Conservation (phyloP, 1,284 basidiomycete species). For the Exsudoporus floridanus region DNA sequence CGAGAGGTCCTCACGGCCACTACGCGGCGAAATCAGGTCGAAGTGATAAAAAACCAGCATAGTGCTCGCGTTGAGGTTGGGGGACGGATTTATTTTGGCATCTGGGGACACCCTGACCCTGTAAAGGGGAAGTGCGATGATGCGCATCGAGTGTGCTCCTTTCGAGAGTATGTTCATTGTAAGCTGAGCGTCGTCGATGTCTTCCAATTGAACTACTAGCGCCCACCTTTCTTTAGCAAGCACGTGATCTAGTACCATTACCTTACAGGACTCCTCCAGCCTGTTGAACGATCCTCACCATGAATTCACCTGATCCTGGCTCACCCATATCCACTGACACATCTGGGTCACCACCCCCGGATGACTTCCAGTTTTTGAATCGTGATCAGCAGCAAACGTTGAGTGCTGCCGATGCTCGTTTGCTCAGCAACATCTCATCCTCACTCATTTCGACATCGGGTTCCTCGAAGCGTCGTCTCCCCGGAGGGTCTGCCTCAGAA, state of each 20-base stretch:
- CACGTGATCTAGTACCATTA: constrained; percentile 25
- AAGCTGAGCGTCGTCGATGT: not conserved
- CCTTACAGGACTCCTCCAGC: not conserved
- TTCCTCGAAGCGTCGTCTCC: constrained; percentile 42
- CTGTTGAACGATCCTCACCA: constrained; percentile 7
- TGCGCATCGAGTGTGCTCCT: constrained; percentile 41
- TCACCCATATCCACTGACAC: constrained; percentile 37
- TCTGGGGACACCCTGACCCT: constrained; percentile 17
- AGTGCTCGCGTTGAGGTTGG: constrained; percentile 14
- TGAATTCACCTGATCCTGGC: constrained; percentile 37
- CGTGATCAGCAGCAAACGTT: constrained; percentile 33
- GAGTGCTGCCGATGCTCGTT: constrained; percentile 22
- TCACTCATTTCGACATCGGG: constrained; percentile 23
- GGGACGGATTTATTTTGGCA: constrained; percentile 13
- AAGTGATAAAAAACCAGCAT: constrained; percentile 51
- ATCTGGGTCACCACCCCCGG: constrained; percentile 36
- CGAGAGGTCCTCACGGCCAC: constrained; percentile 6
- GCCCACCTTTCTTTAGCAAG: not conserved
- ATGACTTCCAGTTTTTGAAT: constrained; percentile 34
- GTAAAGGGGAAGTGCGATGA: constrained; percentile 48
- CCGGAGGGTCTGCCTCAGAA: constrained; percentile 36
- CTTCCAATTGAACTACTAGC: not conserved
- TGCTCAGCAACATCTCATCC: constrained; percentile 17
- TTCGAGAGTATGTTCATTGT: constrained; percentile 30
- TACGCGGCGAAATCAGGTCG: constrained; percentile 26